Base-by-base conservation (phyloP, 208 protist genomes). In the Angomonas ambiguus region DNA sequence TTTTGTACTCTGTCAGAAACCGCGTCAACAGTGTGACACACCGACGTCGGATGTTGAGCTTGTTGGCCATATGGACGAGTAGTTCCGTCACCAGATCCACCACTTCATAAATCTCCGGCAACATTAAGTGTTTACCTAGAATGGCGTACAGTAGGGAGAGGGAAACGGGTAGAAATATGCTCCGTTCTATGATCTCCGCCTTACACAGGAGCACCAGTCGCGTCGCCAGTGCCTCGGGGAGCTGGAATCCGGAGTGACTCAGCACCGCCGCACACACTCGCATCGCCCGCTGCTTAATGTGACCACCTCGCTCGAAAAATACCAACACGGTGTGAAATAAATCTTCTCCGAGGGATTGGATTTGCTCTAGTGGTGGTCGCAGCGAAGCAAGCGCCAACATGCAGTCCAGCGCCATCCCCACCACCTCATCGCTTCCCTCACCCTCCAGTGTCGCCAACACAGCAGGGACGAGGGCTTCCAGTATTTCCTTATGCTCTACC, bases 1-100 rank as follows among this genome's bases (percentile, higher is more conserved):
- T 81, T 34, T 82, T 78, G 72, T 92, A 97, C 77, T 97, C 89
- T n/a, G 89, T 93, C 20, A 97, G 71, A 75, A 97, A 97, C 63
- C 88, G 83, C 5, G 82, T 79, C 18, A 97, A 51, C 24, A 91
- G 80, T 34, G 83, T 62, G 32, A 93, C 79, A 69, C 87, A 94
- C 38, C 82, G 88, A 22, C 80, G 75, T 18, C 85, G 77, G 48
- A 97, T 82, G 11, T 89, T 69, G 28, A 67, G 67, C 32, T 87
- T 90, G 22, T 74, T 74, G 35, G 81, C 67, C 53, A 80, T 73
- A 66, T 97, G 92, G 65, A 97, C 73, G 53, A 97, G 65, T 32
- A 93, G 59, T 67, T 97, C 89, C 55, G 89, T 93, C 18, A 97
- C 74, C 32, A 95, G 59, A 53, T 88, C 85, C 51, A 97, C 87